These are phyloP conservation scores for Carpinus viminea DNA, from an alignment of 306 rosid genomes.

Conservation along the genomic window DNA sequence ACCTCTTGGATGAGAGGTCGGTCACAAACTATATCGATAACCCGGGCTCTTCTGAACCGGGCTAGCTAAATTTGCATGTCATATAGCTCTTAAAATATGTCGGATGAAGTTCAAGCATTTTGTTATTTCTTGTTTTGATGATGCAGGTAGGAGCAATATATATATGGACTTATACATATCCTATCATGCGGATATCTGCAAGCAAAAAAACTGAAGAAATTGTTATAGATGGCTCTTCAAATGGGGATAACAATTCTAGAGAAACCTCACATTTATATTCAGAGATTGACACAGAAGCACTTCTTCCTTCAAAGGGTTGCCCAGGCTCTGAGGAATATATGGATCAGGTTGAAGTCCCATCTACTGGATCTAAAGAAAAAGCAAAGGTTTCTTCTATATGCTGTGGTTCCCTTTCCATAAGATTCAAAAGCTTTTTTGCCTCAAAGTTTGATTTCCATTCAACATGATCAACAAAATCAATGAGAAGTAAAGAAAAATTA, in stretches of 20 bases:
- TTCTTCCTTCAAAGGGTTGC: constrained; percentile 1
- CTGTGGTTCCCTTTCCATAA: not conserved
- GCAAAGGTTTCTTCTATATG: constrained; percentile 20
- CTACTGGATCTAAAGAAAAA: constrained; percentile 1
- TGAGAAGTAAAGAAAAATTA: not conserved
- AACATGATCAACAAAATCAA: not conserved
- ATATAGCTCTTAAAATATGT: not conserved
- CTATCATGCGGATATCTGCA: constrained; percentile 36
- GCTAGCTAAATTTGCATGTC: not conserved
- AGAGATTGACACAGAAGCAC: constrained; percentile 16
- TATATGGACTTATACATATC: constrained; percentile 41
- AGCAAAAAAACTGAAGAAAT: constrained; percentile 19
- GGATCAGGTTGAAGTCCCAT: constrained; percentile 35
- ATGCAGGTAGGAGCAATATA: constrained; percentile 35
- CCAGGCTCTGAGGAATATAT: constrained; percentile 22
- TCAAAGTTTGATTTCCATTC: not conserved
- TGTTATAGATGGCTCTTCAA: constrained; percentile 21
- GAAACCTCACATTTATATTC: constrained; percentile 29
- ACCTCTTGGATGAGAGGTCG: not conserved
- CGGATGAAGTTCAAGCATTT: constrained; percentile 4
- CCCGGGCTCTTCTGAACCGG: too few species aligned
- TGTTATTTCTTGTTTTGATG: constrained; percentile 11
- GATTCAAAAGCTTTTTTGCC: not conserved
- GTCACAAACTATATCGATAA: not conserved
- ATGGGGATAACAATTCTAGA: not conserved